These are phyloP conservation scores for Citrus mangshanensis DNA, from an alignment of 345 rosid species.

Conservation along the genomic window DNA sequence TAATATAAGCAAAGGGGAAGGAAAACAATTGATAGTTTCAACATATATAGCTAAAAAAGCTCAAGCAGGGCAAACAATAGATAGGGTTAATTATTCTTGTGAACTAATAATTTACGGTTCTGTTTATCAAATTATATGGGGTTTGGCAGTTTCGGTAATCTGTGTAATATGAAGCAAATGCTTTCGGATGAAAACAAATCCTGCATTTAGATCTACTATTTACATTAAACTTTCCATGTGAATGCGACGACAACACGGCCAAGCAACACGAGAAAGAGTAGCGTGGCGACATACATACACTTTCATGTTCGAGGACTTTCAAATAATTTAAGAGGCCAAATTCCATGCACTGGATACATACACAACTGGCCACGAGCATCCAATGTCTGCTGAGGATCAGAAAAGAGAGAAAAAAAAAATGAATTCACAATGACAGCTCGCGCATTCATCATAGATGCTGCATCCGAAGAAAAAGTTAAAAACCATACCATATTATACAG, in stretches of 20 bases:
- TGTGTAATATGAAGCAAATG: background rate
- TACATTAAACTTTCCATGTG: slow-evolving; percentile 3
- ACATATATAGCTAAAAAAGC: background rate
- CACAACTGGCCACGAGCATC: background rate
- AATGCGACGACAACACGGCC: slow-evolving; percentile 14
- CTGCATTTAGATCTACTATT: background rate
- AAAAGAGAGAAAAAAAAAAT: background rate
- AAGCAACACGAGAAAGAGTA: background rate
- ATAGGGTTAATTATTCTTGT: background rate
- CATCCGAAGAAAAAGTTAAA: too few species aligned
- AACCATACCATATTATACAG: too few species aligned
- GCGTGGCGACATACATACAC: background rate
- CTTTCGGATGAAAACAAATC: background rate
- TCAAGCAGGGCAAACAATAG: background rate
- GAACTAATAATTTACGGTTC: background rate
- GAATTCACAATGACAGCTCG: background rate
- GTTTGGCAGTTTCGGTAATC: background rate
- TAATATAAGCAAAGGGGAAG: background rate
- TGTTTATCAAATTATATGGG: background rate
- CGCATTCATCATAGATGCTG: too few species aligned
- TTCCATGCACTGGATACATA: background rate
- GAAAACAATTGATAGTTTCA: background rate
- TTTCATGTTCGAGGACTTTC: slow-evolving; percentile 7
- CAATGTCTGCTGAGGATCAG: background rate
- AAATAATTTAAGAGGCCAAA: background rate